Evolutionary conservation across 164 flowering plant species (phyloP), one percentile per base, ranked within the genome.

Genomic region (Nelumbo lutea): DNA sequence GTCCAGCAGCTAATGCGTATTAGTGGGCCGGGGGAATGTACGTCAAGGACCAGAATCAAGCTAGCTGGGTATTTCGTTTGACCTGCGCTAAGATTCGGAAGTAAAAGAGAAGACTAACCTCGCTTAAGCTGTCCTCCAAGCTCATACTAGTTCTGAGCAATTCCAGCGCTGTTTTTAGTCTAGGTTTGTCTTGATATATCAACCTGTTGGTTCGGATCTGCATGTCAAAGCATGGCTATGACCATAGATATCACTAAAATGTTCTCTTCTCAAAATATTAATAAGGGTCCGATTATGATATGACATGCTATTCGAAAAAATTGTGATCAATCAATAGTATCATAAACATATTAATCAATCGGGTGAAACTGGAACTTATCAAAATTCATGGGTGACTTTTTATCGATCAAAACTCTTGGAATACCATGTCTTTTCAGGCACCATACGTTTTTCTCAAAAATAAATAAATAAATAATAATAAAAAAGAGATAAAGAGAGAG

Each of bases 121-220:
- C 83, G 52, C 71, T 42, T 75, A 95, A 83, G 65, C 75, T 84
- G 66, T 82, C 81, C 71, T 92, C 97, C 0, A 95, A 87, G 81
- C 67, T 82, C 84, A 89, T 89, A 87, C 99, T 95, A 1, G 94
- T 83, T 74, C 96, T 81, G 51, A 92, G 88, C 96, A 95, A 81
- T 76, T 95, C 99, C 42, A 95, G 78, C 0, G 98, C 99, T 47
- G 97, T 95, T 80, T 92, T 95, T 67, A 95, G 79, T 76, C 99
- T 80, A 0, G 99, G 99, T 78, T 89, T 95, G 80, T 87, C 92
- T 79, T 92, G 98, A 70, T 92, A 95, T 53, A 90, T 89, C 78
- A 92, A 72, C 79, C 84, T 88, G 80, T 95, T 95, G 77, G 71
- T 81, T 70, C 97, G 77, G 58, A 95, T 70, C 97, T 90, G 82